A percentile compares a stretch with the other conserved stretches of the same genome.
phyloP scores from a whole-genome alignment of 495 filamentous ascomycete species.

The Penicillium waksmanii region DNA sequence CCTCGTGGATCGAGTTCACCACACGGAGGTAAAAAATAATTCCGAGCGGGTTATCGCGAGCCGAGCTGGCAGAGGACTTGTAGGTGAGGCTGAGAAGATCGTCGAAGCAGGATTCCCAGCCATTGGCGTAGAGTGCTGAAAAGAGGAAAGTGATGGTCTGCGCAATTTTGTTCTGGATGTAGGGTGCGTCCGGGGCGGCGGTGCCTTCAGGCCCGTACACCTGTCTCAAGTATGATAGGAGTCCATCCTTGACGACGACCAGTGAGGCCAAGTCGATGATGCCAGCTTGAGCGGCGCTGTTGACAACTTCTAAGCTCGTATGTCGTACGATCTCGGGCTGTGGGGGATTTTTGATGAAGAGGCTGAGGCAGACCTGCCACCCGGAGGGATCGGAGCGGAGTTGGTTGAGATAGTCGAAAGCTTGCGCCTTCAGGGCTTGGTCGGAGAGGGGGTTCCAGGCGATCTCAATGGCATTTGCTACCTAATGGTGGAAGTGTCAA shows the following conservation, averaged over 20 bases:
- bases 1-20: conserved; percentile 87
- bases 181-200: conserved; percentile 62
- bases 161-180: conserved; percentile 94
- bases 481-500: conserved; percentile 50
- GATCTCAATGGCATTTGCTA: conserved; percentile 91
- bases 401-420: conserved; percentile 84
- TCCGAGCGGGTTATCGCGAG: conserved; percentile 69
- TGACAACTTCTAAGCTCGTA: conserved; percentile 86
- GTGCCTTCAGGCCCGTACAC: conserved; percentile 65
- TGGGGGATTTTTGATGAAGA: conserved; percentile 83
- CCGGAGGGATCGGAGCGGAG: conserved; percentile 75
- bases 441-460: conserved; percentile 77
- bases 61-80: conserved; percentile 48
- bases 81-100: conserved; percentile 75
- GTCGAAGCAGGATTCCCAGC: conserved; percentile 87
- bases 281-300: conserved; percentile 81
- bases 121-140: conserved; percentile 75
- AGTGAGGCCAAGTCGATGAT: conserved; percentile 70
- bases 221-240: conserved; percentile 75
- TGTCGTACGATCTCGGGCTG: conserved; percentile 82
- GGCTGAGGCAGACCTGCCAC: conserved; percentile 82
- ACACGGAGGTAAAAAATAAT: conserved; percentile 88
- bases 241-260: conserved; percentile 68
- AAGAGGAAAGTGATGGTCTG: conserved; percentile 95
- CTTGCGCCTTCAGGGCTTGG: conserved; percentile 77